phyloP scores from a whole-genome alignment of 2,329 filamentous ascomycete species.

The Colletotrichum tropicale region DNA sequence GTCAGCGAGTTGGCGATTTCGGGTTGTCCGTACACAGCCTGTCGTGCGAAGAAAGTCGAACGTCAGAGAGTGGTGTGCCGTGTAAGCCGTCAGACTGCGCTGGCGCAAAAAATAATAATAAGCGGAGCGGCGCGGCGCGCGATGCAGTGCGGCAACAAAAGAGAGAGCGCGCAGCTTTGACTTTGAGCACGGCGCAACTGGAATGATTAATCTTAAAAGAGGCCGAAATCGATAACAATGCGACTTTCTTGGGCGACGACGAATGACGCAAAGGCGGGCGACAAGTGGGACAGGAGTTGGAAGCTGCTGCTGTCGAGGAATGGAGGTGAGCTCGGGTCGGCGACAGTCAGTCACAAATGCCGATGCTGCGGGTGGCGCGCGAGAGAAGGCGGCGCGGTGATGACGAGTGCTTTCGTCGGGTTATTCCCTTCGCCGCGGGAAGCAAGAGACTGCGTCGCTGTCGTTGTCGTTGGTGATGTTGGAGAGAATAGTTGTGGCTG shows the following conservation, averaged over 20 bases:
- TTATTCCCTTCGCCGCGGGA: background rate
- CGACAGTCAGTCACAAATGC: background rate
- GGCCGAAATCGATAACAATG: background rate
- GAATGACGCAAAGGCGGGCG: background rate
- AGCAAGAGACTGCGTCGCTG: background rate
- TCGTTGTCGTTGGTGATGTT: background rate
- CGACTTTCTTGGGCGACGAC: background rate
- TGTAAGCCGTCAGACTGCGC: conserved; percentile 12
- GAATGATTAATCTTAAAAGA: conserved; percentile 12
- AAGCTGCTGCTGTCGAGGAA: background rate
- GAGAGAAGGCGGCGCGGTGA: background rate
- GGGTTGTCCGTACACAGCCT: background rate
- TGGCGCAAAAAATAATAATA: background rate
- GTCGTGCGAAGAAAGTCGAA: background rate
- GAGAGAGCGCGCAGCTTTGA: background rate
- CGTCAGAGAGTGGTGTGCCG: background rate
- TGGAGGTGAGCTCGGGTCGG: background rate
- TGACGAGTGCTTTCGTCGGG: background rate
- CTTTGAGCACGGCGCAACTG: background rate
- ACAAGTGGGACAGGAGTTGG: background rate
- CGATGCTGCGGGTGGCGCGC: background rate
- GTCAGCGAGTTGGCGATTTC: background rate
- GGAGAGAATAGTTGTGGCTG: background rate
- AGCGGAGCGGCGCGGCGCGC: background rate
- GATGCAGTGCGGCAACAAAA: background rate